Evolutionary conservation across 805 yeast genomes (phyloP), one percentile per base, ranked within the genome.

Genomic region (Zygoascus tannicola): DNA sequence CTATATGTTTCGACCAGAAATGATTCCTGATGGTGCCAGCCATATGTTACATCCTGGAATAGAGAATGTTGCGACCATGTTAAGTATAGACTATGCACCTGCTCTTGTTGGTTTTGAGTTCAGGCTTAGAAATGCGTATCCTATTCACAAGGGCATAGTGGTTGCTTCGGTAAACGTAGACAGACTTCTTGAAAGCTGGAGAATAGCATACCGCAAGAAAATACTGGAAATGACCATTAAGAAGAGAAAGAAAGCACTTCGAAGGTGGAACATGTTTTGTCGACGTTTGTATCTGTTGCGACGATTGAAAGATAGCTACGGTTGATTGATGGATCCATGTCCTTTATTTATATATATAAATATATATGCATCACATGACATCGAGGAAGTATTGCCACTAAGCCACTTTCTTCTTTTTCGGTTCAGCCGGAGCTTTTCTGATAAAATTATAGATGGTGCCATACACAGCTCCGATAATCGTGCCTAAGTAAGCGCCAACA

Each of bases 401-500:
- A 26, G 32, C 32, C 8, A 26, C n/a, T 26, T 35, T 37, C 21
- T 37, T 37, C 32, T 37, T 37, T 21, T 22, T 37, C 10, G 21
- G 30, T 5, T 15, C 32, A 3, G 40, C 16, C 19, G 15, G 16
- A 7, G 5, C 19, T 7, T 14, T 12, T 18, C 20, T 37, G 33
- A 37, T 15, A 14, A 22, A 22, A 23, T 37, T 18, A 15, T 37
- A 37, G 16, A 18, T 10, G 3, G 40, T 14, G 19, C 40, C 40
- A 26, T 37, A 37, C 12, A 70, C 41, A 35, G 76, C 70, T 2
- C 94, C 96, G 2, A 74, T 52, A 22, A 77, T 68, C 2, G 80
- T 74, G n/a, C 96, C 97, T 0, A 69, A 26, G 55, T 85, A 85
- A 0, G 79, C 78, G 1, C 97, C 97, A 5, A 75, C 70, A 12